A percentile compares a stretch with the other conserved stretches of the same genome.
Evolutionary conservation across 1,284 basidiomycete species (phyloP).

Genomic region (Cryptococcus jaspeensis): DNA sequence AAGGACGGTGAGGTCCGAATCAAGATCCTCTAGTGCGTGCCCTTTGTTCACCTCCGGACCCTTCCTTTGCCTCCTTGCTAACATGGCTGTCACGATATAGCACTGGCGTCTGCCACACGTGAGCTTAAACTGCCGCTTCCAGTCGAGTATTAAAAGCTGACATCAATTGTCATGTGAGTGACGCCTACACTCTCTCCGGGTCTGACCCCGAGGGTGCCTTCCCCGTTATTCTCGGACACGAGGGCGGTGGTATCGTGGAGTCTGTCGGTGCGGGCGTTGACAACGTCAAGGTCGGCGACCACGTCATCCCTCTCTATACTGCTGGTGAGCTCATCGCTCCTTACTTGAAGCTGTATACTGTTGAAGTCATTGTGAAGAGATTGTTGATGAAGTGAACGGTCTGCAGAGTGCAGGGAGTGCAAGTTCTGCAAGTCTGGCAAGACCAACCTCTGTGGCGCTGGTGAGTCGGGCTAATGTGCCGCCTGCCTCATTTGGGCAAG

Average conservation of each 20-base stretch:
- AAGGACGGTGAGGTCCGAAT: slow-evolving; percentile 89
- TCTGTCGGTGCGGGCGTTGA: slow-evolving; percentile 91
- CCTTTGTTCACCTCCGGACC: too few relatives aligned
- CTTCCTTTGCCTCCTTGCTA: neutral
- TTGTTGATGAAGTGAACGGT: neutral
- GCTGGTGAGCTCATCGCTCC: slow-evolving; percentile 64
- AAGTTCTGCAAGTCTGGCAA: slow-evolving; percentile 99
- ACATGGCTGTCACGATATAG: slow-evolving; percentile 17
- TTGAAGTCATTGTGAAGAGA: neutral
- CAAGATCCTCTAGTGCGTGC: slow-evolving; percentile 78
- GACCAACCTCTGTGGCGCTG: slow-evolving; percentile 90
- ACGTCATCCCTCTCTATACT: slow-evolving; percentile 91
- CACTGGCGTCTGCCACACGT: slow-evolving; percentile 91
- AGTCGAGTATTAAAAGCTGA: neutral
- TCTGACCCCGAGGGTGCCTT: slow-evolving; percentile 95
- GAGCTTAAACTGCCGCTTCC: slow-evolving; percentile 22
- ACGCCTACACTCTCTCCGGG: slow-evolving; percentile 94
- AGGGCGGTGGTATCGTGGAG: slow-evolving; percentile 68
- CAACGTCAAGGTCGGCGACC: slow-evolving; percentile 79
- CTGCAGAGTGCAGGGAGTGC: slow-evolving; percentile 83
- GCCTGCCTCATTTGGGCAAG: neutral
- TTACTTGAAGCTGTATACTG: too few relatives aligned
- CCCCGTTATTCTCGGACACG: slow-evolving; percentile 91
- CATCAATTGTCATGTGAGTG: slow-evolving; percentile 43
- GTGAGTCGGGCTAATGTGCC: slow-evolving; percentile 49